Evolutionary conservation across 768 basidiomycete genomes (phyloP).

Genomic region (Amanita jacksonii): DNA sequence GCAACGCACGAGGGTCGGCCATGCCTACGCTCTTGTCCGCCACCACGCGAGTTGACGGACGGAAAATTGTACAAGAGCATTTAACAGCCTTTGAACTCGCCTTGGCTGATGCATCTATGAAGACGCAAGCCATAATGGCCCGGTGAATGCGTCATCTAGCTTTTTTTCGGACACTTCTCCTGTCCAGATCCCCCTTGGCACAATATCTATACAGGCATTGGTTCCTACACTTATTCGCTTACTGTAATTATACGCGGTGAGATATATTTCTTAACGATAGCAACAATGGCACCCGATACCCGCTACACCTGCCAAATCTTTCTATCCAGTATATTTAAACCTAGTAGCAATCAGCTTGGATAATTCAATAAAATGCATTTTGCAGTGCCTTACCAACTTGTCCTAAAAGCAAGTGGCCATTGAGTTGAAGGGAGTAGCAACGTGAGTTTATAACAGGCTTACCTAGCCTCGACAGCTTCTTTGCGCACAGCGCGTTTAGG

Average conservation of each 20-base stretch:
- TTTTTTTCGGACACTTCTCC: background rate
- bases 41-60: slow-evolving; percentile 51
- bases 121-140: slow-evolving; percentile 79
- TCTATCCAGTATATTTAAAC: slow-evolving; percentile 52
- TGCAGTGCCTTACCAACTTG: slow-evolving; percentile 32
- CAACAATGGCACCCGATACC: too few relatives aligned
- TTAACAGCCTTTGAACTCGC: slow-evolving; percentile 66
- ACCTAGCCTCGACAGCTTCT: slow-evolving; percentile 80
- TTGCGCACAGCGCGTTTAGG: slow-evolving; percentile 77
- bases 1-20: slow-evolving; percentile 23
- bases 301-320: slow-evolving; percentile 10
- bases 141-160: slow-evolving; percentile 40
- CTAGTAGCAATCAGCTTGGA: slow-evolving; percentile 23
- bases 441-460: slow-evolving; percentile 9
- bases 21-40: slow-evolving; percentile 19
- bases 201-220: slow-evolving; percentile 10
- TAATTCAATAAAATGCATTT: slow-evolving; percentile 9
- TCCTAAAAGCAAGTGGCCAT: slow-evolving; percentile 21
- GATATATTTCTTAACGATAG: slow-evolving; percentile 5
- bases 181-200: slow-evolving; percentile 10
- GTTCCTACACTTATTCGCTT: slow-evolving; percentile 13
- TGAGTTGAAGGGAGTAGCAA: background rate
- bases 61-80: slow-evolving; percentile 69
- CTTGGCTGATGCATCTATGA: slow-evolving; percentile 59
- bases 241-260: slow-evolving; percentile 7